Conservation (phyloP, 768 basidiomycete species). For the Pleurotus giganteus region DNA sequence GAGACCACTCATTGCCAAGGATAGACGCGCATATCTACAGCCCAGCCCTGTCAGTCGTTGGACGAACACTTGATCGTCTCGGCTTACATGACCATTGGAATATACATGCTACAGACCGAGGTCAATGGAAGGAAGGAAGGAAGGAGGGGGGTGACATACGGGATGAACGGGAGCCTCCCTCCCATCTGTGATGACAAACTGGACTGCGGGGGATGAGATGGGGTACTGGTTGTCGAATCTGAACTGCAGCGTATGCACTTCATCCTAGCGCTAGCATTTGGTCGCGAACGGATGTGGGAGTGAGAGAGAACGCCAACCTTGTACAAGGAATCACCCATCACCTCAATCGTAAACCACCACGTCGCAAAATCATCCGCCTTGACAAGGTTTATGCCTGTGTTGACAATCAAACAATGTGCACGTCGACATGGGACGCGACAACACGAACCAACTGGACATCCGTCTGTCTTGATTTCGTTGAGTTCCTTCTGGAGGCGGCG, state of each 20-base stretch:
- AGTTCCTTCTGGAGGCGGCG: constrained; percentile 73
- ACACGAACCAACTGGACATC: constrained; percentile 61
- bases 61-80: constrained; percentile 12
- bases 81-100: constrained; percentile 79
- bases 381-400: constrained; percentile 67
- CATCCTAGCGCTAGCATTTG: constrained; percentile 45
- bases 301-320: constrained; percentile 39
- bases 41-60: background rate
- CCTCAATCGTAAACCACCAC: constrained; percentile 79
- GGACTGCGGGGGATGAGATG: constrained; percentile 84
- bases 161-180: constrained; percentile 76
- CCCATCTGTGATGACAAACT: constrained; percentile 70
- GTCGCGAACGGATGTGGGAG: background rate
- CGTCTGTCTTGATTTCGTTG: constrained; percentile 60
- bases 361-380: constrained; percentile 75
- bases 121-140: constrained; percentile 9
- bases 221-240: constrained; percentile 82
- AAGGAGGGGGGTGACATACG: constrained; percentile 38
- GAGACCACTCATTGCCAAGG: constrained; percentile 87
- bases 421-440: background rate
- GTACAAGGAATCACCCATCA: constrained; percentile 83
- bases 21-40: constrained; percentile 85
- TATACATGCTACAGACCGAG: constrained; percentile 66
- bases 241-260: constrained; percentile 77
- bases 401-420: background rate